These are phyloP conservation scores for Allomyces macrogynus DNA, from an alignment of 192 early-diverging fungal species.

Conservation along the genomic window DNA sequence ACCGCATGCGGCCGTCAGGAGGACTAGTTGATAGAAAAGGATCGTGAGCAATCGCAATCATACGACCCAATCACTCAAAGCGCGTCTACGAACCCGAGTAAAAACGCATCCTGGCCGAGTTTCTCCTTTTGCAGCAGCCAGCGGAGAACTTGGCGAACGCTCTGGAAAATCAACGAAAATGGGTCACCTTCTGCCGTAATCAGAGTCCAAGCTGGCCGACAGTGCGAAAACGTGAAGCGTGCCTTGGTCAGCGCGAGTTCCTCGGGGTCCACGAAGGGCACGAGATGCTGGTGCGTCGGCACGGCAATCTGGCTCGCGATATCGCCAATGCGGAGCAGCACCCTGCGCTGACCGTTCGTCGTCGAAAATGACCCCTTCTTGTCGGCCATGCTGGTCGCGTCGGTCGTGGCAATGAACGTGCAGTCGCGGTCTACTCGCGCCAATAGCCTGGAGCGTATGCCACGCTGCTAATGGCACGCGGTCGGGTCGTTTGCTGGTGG, in stretches of 20 bases:
- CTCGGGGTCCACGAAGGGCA: not conserved
- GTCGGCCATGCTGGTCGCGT: too few relatives aligned
- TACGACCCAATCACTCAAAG: not conserved
- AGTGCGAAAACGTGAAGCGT: not conserved
- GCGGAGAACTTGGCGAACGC: slow-evolving; percentile 7
- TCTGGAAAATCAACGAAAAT: too few relatives aligned
- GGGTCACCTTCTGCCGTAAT: too few relatives aligned
- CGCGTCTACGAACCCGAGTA: slow-evolving; percentile 28
- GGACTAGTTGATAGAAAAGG: slow-evolving; percentile 14
- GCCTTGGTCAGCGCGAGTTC: not conserved
- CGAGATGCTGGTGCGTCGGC: not conserved
- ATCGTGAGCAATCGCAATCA: not conserved
- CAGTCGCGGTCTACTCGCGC: too few relatives aligned
- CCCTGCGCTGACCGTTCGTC: too few relatives aligned
- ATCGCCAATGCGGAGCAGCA: not conserved
- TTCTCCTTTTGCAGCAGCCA: slow-evolving; percentile 75
- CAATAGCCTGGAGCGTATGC: too few relatives aligned
- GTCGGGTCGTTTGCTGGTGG: too few relatives aligned
- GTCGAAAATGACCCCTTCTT: too few relatives aligned
- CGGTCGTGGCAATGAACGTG: too few relatives aligned
- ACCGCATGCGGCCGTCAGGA: slow-evolving; percentile 43
- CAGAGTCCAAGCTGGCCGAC: too few relatives aligned
- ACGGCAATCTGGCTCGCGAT: not conserved
- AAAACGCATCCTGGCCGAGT: slow-evolving; percentile 62
- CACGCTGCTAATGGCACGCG: too few relatives aligned